phyloP scores from a whole-genome alignment of 116 monocot species.

The Trichopus zeylanicus region DNA sequence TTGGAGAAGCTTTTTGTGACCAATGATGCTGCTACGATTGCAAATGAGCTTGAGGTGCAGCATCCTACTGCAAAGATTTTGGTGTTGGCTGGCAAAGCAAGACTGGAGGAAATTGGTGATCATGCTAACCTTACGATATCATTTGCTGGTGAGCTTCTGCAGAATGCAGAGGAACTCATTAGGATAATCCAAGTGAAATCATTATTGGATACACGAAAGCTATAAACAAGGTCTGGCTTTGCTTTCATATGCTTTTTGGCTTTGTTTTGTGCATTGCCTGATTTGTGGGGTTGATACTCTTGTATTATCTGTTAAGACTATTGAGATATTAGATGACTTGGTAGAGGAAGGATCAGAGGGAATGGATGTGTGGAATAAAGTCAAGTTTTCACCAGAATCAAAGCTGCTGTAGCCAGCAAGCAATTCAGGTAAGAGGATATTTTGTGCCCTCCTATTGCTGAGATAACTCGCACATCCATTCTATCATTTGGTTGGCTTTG shows the following conservation, averaged over 20 bases:
- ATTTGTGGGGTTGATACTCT: neutral
- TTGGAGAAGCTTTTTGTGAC: constrained; percentile 98
- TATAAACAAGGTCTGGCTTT: constrained; percentile 53
- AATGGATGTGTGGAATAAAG: constrained; percentile 86
- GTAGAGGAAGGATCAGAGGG: constrained; percentile 86
- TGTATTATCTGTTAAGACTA: constrained; percentile 21
- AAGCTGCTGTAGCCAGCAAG: constrained; percentile 94
- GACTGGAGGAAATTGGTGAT: constrained; percentile 96
- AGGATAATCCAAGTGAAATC: constrained; percentile 92
- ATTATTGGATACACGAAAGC: constrained; percentile 82
- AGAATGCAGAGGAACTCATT: constrained; percentile 86
- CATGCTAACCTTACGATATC: constrained; percentile 89
- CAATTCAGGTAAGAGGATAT: constrained; percentile 92
- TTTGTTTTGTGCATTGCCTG: too few relatives aligned
- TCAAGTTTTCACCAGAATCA: constrained; percentile 79
- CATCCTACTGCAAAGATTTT: constrained; percentile 95
- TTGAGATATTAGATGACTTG: constrained; percentile 64
- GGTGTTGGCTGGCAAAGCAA: constrained; percentile 85
- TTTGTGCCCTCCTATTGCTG: constrained; percentile 87
- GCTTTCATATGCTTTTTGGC: neutral
- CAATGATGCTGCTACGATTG: constrained; percentile 96
- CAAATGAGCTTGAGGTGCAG: constrained; percentile 95
- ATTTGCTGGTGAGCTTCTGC: constrained; percentile 73
- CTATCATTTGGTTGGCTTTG: neutral
- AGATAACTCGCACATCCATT: constrained; percentile 16